Conservation (phyloP, 805 yeast species). For the Candida ortonii region DNA sequence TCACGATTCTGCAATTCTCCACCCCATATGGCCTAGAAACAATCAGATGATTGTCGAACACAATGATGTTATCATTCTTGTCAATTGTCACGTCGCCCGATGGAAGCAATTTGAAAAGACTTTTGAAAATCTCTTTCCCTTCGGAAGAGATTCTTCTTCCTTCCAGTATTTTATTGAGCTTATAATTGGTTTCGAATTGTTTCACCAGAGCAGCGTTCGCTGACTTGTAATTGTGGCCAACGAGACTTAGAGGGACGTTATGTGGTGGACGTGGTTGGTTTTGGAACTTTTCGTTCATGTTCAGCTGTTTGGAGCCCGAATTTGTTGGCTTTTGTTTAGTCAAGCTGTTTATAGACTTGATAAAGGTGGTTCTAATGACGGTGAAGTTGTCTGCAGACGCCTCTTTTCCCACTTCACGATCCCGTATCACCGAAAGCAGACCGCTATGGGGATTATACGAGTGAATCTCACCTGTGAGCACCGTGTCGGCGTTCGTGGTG, state of each 20-base stretch:
- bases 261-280: slow-evolving; percentile 21
- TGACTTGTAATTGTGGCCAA: slow-evolving; percentile 19
- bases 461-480: slow-evolving; percentile 60
- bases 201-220: slow-evolving; percentile 19
- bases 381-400: slow-evolving; percentile 38
- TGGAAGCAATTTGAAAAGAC: slow-evolving; percentile 30
- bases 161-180: slow-evolving; percentile 22
- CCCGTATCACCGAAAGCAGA: slow-evolving; percentile 38
- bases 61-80: slow-evolving; percentile 34
- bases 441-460: slow-evolving; percentile 53
- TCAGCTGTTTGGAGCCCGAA: slow-evolving; percentile 4
- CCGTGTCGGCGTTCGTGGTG: slow-evolving; percentile 55
- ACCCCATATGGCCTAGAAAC: slow-evolving; percentile 39
- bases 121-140: slow-evolving; percentile 28
- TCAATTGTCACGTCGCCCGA: slow-evolving; percentile 34
- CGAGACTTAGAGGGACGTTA: slow-evolving; percentile 15
- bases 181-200: slow-evolving; percentile 23
- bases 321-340: slow-evolving; percentile 36
- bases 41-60: slow-evolving; percentile 36
- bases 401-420: slow-evolving; percentile 15
- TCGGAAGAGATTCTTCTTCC: slow-evolving; percentile 25
- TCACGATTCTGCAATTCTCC: slow-evolving; percentile 28
- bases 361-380: slow-evolving; percentile 54
- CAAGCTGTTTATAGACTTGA: slow-evolving; percentile 48
- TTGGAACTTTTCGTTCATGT: slow-evolving; percentile 24